These are phyloP conservation scores for Crithidia fasciculata DNA, from an alignment of 208 protist genomes.

Conservation along the genomic window DNA sequence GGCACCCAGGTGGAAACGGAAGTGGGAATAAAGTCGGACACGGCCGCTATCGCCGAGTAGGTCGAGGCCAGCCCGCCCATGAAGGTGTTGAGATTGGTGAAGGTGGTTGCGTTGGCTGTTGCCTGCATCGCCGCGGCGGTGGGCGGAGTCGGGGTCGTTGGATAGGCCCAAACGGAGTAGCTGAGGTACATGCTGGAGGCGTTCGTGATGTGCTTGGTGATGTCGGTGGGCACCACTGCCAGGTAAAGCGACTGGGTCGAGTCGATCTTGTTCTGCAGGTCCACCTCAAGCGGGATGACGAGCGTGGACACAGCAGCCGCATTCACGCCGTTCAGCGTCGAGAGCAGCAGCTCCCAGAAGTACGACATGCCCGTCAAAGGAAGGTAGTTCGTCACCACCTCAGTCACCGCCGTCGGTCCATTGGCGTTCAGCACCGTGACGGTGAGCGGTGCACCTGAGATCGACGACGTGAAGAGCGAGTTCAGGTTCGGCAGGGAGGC, in stretches of 20 bases:
- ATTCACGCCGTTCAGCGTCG: background rate
- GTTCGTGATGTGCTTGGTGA: conserved; percentile 3
- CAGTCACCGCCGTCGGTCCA: background rate
- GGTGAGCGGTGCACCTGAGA: background rate
- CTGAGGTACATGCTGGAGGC: conserved; percentile 22
- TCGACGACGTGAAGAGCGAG: background rate
- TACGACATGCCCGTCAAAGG: conserved; percentile 20
- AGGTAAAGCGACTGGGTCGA: background rate
- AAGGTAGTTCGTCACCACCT: conserved; percentile 4
- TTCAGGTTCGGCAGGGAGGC: conserved; percentile 10
- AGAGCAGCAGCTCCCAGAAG: conserved; percentile 19
- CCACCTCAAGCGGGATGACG: background rate
- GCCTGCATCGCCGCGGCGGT: conserved; percentile 1
- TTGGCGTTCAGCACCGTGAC: conserved; percentile 13
- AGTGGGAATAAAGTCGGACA: conserved; percentile 4
- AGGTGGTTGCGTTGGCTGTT: background rate
- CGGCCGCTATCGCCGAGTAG: background rate
- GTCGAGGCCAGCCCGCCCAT: background rate
- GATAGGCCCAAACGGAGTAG: conserved; percentile 26
- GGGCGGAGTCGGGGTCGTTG: background rate
- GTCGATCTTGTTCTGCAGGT: conserved; percentile 22
- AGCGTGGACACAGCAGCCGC: background rate
- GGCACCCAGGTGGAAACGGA: background rate
- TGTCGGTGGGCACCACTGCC: background rate
- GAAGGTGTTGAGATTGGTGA: conserved; percentile 10